A percentile compares a stretch with the other conserved stretches of the same genome.
These are phyloP conservation scores for Russula griseocarnosa DNA, from an alignment of 768 basidiomycete genomes.

Conservation along the genomic window DNA sequence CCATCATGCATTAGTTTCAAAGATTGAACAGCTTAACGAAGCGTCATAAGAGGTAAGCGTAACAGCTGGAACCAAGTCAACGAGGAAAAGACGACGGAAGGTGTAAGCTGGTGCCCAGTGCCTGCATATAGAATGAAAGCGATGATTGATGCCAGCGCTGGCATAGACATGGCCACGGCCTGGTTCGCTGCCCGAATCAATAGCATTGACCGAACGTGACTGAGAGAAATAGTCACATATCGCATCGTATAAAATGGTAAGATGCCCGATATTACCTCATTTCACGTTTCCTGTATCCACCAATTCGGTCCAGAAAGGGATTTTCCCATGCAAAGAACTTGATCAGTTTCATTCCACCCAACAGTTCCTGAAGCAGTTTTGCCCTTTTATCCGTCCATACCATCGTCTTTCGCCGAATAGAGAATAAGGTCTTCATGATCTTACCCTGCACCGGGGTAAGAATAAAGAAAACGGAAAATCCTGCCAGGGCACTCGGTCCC, in stretches of 20 bases:
- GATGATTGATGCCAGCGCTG: constrained; percentile 73
- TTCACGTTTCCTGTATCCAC: constrained; percentile 65
- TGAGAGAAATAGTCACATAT: constrained; percentile 28
- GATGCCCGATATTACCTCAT: constrained; percentile 41
- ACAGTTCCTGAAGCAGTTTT: constrained; percentile 82
- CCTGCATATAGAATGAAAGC: constrained; percentile 74
- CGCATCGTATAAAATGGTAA: background rate
- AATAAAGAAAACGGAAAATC: constrained; percentile 61
- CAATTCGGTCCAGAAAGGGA: constrained; percentile 73
- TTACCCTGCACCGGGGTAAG: constrained; percentile 67
- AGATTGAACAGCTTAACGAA: constrained; percentile 37
- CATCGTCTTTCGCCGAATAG: constrained; percentile 70
- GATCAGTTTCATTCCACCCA: constrained; percentile 88
- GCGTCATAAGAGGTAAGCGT: constrained; percentile 75
- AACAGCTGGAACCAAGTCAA: constrained; percentile 82
- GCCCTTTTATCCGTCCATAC: constrained; percentile 87
- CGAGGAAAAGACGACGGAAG: constrained; percentile 78
- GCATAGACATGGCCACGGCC: constrained; percentile 67
- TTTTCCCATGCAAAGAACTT: constrained; percentile 89
- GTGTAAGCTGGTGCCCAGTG: constrained; percentile 61
- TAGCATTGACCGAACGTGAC: constrained; percentile 63
- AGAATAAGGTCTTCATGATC: constrained; percentile 71
- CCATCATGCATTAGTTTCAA: background rate
- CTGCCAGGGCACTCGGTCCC: constrained; percentile 55
- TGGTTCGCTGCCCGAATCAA: constrained; percentile 63